These are phyloP conservation scores for Naganishia friedmannii DNA, from an alignment of 768 basidiomycete species.

Conservation along the genomic window DNA sequence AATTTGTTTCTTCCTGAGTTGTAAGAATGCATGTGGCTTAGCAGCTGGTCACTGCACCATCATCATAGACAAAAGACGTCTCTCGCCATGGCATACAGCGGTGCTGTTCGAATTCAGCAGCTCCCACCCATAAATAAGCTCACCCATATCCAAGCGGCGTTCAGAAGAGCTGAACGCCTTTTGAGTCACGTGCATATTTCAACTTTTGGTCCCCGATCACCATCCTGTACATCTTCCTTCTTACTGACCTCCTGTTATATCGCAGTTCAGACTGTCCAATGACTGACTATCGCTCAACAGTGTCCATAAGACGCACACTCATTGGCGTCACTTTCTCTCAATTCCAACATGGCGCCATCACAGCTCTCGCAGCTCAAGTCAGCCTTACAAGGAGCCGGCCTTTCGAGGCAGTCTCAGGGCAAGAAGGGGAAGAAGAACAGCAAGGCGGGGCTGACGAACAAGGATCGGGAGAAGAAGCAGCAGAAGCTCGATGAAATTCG, in stretches of 20 bases:
- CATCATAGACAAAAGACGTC: no score
- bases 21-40: not conserved
- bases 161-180: not conserved
- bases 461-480: constrained; percentile 65
- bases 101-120: no score
- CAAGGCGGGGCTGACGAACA: constrained; percentile 64
- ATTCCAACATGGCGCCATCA: constrained; percentile 56
- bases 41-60: no score
- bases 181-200: constrained; percentile 6
- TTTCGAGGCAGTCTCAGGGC: constrained; percentile 61
- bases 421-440: constrained; percentile 69
- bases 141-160: no score
- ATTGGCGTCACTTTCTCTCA: not conserved
- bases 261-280: not conserved
- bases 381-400: constrained; percentile 73
- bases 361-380: constrained; percentile 87
- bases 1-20: no score
- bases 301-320: not conserved
- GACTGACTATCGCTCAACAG: not conserved
- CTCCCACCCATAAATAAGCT: no score
- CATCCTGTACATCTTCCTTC: not conserved
- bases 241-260: not conserved
- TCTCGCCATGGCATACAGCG: no score
- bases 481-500: constrained; percentile 79
- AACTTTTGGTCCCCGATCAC: constrained; percentile 6